Base-by-base conservation (phyloP, 1,139 yeast species). In the Scheffersomyces insectosa region DNA sequence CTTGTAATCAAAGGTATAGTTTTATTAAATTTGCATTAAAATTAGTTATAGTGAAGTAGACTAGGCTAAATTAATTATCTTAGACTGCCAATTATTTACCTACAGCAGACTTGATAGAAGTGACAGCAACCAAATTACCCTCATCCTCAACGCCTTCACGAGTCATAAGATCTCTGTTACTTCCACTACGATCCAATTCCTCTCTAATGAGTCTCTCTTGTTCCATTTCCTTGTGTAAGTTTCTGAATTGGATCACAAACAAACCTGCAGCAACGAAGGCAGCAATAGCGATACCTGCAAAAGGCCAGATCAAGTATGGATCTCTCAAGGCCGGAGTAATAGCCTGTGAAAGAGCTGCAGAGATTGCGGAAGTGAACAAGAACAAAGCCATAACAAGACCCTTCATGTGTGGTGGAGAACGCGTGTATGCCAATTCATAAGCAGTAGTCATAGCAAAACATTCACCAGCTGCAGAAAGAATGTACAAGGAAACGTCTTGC, bases 391-490 rank as follows among this genome's bases (percentile, higher is more conserved):
- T 42, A 27, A 48, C 51, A 44, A 48, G 43, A 11, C 50, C 50
- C 41, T 46, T 46, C 50, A 48, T 42, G 39, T 43, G 44, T 6
- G 51, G 49, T 27, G 51, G 50, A n/a, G 49, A 43, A 12, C 50
- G 39, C 3, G 50, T 48, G 40, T 48, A 46, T 1, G 51, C 51
- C 36, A 46, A 40, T 36, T 44, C 51, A 25, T 45, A 48, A 3
- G 49, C 45, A 3, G 51, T 44, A 31, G 43, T 40, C 35, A 35
- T 47, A 25, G 45, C 40, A 28, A 46, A 48, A 42, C 50, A 48
- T 35, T 48, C 50, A 12, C 48, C 48, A 3, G 50, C 43, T 5
- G 51, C 50, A 13, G 40, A 42, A 40, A 48, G 46, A 9, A 41
- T 29, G 40, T 46, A 48, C 41, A 46, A 38, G 27, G 39, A 37